phyloP scores from a whole-genome alignment of 257 asterid genomes.

The Hygrophila difformis region DNA sequence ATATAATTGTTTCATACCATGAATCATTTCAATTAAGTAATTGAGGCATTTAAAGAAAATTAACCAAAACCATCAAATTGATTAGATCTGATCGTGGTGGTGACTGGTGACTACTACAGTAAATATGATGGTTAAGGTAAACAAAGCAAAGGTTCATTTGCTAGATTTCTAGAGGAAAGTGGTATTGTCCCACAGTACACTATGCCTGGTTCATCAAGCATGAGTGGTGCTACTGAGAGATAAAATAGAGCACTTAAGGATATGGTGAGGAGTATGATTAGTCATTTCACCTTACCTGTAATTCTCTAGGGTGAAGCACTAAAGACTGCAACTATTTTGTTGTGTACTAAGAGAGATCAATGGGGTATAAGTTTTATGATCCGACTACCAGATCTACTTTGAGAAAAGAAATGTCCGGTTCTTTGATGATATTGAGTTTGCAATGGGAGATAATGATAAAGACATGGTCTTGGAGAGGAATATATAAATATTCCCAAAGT shows the following conservation, averaged over 20 bases:
- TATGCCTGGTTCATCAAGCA: background rate
- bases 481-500: no score
- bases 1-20: background rate
- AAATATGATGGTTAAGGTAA: background rate
- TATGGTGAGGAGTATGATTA: constrained; percentile 1
- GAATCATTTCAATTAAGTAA: background rate
- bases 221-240: constrained; percentile 1
- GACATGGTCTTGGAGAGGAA: no score
- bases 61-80: background rate
- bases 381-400: background rate
- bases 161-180: background rate
- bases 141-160: background rate
- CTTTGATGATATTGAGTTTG: background rate
- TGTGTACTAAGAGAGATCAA: background rate
- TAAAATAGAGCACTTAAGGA: background rate
- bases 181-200: background rate
- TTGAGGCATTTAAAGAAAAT: background rate
- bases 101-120: constrained; percentile 2
- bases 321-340: background rate
- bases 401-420: background rate
- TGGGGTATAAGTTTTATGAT: background rate
- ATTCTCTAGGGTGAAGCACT: constrained; percentile 3
- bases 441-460: background rate
- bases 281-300: constrained; percentile 1
- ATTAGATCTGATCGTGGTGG: background rate